Evolutionary conservation across 306 rosid species (phyloP).

Genomic region (Nissolia schottii): DNA sequence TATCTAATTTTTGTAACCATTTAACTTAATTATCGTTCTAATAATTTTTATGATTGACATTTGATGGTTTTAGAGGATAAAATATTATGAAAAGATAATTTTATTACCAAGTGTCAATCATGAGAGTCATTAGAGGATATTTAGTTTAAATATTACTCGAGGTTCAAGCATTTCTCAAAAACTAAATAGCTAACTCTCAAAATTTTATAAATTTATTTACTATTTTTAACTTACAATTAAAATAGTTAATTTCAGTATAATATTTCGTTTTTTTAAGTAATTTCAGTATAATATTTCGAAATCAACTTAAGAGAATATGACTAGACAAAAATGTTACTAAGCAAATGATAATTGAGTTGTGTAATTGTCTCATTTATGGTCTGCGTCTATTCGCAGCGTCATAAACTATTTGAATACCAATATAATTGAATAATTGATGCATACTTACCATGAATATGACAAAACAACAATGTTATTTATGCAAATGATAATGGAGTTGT

Average conservation of each 20-base stretch:
- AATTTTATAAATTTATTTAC: neutral
- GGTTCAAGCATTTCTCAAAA: too few relatives aligned
- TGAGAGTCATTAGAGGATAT: too few relatives aligned
- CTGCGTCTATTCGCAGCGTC: neutral
- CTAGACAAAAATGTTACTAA: neutral
- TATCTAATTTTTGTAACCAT: too few relatives aligned
- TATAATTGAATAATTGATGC: neutral
- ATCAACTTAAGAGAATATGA: neutral
- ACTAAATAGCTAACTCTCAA: neutral
- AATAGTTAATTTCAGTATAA: neutral
- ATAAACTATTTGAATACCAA: neutral
- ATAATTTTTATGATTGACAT: too few relatives aligned
- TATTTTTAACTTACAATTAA: neutral
- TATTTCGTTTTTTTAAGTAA: too few relatives aligned
- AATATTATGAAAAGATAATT: too few relatives aligned
- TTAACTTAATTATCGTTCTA: too few relatives aligned
- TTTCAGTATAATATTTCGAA: neutral
- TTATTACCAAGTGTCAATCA: too few relatives aligned
- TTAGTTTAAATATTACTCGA: too few relatives aligned
- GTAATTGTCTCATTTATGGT: neutral
- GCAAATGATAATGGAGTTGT: neutral
- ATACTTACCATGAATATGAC: neutral
- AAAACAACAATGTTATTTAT: neutral
- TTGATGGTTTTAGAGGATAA: too few relatives aligned
- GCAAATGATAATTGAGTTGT: neutral